Evolutionary conservation across 83 land plant species (phyloP).

Genomic region (Thuja plicata): DNA sequence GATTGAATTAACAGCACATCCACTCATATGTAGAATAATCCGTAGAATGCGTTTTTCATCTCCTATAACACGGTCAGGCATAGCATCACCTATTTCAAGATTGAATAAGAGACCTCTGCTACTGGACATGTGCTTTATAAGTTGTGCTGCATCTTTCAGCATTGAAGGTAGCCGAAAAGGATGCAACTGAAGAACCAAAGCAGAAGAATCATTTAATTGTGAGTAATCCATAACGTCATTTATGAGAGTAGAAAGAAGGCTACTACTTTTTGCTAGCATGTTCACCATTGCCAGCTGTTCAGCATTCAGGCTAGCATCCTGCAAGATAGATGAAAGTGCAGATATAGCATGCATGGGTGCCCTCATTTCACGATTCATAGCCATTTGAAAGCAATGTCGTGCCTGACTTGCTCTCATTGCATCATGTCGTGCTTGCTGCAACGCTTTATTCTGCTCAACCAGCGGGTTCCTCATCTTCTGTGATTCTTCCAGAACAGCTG

Average conservation of each 20-base stretch:
- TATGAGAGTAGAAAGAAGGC: constrained; percentile 66
- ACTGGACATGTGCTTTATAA: constrained; percentile 45
- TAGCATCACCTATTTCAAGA: constrained; percentile 54
- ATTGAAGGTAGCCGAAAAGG: constrained; percentile 60
- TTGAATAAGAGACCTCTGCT: constrained; percentile 35
- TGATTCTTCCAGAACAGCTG: constrained; percentile 90
- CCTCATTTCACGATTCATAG: constrained; percentile 89
- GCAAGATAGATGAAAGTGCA: constrained; percentile 76
- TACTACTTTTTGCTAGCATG: constrained; percentile 65
- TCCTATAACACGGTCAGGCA: constrained; percentile 76
- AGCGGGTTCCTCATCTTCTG: constrained; percentile 69
- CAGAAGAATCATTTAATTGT: constrained; percentile 51
- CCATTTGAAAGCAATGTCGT: constrained; percentile 76
- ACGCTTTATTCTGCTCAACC: constrained; percentile 68
- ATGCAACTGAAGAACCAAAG: constrained; percentile 50
- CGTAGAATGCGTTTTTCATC: constrained; percentile 90
- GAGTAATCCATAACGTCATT: constrained; percentile 80
- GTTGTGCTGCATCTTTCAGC: constrained; percentile 62
- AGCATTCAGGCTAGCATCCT: constrained; percentile 43
- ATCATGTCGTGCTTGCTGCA: constrained; percentile 61
- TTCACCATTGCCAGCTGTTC: constrained; percentile 71
- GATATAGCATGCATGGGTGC: constrained; percentile 81
- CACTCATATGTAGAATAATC: constrained; percentile 80
- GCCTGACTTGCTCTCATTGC: constrained; percentile 88
- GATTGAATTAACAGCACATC: constrained; percentile 54